Percentiles rank a stretch among this genome's conserved stretches.
phyloP scores from a whole-genome alignment of 108 stramenopile genomes.

The Epithemia pelagica region DNA sequence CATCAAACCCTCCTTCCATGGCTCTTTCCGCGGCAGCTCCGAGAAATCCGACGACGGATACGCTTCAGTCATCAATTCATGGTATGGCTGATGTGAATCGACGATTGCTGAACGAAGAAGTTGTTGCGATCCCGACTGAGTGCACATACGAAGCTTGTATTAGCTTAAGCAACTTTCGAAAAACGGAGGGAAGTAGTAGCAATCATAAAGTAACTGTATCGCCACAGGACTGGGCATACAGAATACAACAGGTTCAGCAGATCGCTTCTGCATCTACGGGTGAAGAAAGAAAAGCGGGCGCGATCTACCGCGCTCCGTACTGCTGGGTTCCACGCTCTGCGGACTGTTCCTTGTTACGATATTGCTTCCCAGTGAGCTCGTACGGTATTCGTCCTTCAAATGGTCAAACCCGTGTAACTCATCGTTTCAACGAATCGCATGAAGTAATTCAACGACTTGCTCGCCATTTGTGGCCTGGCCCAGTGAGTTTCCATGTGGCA shows the following conservation, averaged over 20 bases:
- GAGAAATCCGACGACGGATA: too few species aligned
- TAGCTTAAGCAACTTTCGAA: not conserved
- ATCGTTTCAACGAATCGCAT: conserved; percentile 6
- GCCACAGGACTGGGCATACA: not conserved
- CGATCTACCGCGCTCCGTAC: not conserved
- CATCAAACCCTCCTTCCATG: too few species aligned
- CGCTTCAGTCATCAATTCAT: conserved; percentile 1
- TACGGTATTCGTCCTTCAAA: conserved; percentile 6
- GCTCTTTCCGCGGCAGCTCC: too few species aligned
- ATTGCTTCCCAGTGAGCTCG: conserved; percentile 2
- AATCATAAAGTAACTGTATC: not conserved
- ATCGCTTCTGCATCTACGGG: not conserved
- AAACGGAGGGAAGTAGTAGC: not conserved
- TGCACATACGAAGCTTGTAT: conserved; percentile 11
- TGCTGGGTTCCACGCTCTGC: conserved; percentile 1
- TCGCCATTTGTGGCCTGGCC: conserved; percentile 10
- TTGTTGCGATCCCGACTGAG: conserved; percentile 14
- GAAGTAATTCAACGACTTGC: conserved; percentile 4
- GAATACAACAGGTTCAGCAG: not conserved
- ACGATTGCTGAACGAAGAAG: not conserved
- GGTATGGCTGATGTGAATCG: not conserved
- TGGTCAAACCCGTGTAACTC: not conserved
- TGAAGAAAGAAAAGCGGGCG: not conserved
- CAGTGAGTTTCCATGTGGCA: conserved; percentile 2
- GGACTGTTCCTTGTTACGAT: not conserved